Base-by-base conservation (phyloP, 2,329 filamentous ascomycete genomes). In the Botrytis sinoallii region DNA sequence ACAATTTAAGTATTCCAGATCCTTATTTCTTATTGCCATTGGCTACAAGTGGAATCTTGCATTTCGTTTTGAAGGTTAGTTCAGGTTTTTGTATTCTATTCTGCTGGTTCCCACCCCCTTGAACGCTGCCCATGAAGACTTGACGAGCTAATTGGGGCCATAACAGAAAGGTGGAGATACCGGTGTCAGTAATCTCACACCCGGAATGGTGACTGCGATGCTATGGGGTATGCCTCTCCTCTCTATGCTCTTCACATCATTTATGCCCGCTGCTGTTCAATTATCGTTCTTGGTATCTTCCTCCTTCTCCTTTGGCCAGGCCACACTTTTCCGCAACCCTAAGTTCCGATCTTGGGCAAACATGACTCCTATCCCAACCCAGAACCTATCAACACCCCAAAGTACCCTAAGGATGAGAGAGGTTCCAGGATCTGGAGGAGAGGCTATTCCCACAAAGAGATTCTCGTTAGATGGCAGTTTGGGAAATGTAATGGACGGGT, bases 1-100 rank as follows among this genome's bases (percentile, higher is more conserved):
- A 85, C 2, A 92, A 98, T 81, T 83, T 99, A 75, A 91, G 93
- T 0, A 80, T 90, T 35, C 82, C 88, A 2, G 96, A 99, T 82
- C 95, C 96, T 0, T 91, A 87, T 79, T 95, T 89, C 78, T 82
- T 96, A 59, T 84, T 98, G 46, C 96, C 96, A 2, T 76, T 89
- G 4, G 73, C 86, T 1, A 89, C 90, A 4, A 87, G 90, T 89
- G 71, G 87, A 92, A 82, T 88, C 87, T 77, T 77, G 85, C 42
- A 86, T 89, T 69, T 60, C 61, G 72, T 81, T 32, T 66, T 81
- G n/a, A 78, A 74, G 44, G 80, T 81, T 75, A 60, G 78, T 74
- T 64, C 29, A 20, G 1, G 3, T 67, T 71, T 20, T 65, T 59
- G 12, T 44, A 59, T 55, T 61, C 4, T 44, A 42, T 55, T 68